Base-by-base conservation (phyloP, 768 basidiomycete genomes). In the Leccinum boreale region DNA sequence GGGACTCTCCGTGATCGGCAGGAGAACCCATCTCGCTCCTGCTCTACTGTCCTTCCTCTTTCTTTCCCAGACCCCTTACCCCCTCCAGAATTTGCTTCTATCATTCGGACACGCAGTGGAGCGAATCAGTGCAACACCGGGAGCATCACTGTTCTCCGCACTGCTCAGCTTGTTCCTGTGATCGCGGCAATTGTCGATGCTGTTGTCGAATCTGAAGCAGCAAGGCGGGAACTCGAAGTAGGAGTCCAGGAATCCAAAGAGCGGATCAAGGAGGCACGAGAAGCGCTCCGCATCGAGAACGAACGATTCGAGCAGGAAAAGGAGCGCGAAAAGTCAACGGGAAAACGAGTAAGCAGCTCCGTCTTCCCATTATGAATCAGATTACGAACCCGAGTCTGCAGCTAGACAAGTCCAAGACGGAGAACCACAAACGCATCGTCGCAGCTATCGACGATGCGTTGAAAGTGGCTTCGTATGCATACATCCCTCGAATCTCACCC, bases 161-260 rank as follows among this genome's bases (percentile, higher is more conserved):
- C 87, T 0, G 78, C 78, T 5, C 90, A 91, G 62, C 77, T 92
- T 63, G 74, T 92, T 14, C 89, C 90, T 15, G 78, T 89, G 21
- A 65, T 92, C 28, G 59, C 78, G 7, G 79, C 82, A 4, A 74
- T 93, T n/a, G 78, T 88, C 14, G 77, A 87, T 39, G 70, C 71
- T 7, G 78, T 75, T 2, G 62, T 85, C 17, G 69, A 78, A 26
- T 78, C 84, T 8, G 71, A 76, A 47, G 63, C 67, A 17, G 71
- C 88, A 21, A 81, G 82, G 12, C 78, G 82, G 29, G 87, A 85
- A 55, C 71, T 93, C 15, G 90, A 90, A 10, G 74, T 74, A 5
- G 86, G 85, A 5, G 57, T 73, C 0, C 78, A 80, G 62, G 80
- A 84, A 26, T 78, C 73, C 36, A 90, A 82, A 66, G 85, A 88